These are phyloP conservation scores for Tuber melanosporum DNA, from an alignment of 495 filamentous ascomycete genomes.

Conservation along the genomic window DNA sequence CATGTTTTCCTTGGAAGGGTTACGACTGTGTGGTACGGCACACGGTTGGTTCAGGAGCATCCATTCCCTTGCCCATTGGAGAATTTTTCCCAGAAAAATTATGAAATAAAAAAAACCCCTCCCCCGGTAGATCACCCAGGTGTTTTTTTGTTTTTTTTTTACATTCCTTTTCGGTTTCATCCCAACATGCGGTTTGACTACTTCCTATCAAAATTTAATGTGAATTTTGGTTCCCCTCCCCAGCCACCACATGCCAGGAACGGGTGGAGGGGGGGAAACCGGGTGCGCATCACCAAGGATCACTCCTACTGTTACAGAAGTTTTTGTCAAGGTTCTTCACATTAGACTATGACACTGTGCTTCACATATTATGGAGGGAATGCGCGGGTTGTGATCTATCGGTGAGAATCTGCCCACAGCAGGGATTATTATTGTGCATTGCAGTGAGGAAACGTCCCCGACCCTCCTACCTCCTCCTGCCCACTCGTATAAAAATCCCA, in stretches of 20 bases:
- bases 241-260: neutral
- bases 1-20: too few relatives aligned
- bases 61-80: too few relatives aligned
- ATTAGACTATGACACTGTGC: neutral
- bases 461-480: neutral
- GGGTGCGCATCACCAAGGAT: neutral
- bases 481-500: neutral
- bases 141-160: too few relatives aligned
- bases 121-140: too few relatives aligned
- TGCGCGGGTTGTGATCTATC: neutral
- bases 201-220: too few relatives aligned
- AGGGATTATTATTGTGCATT: neutral
- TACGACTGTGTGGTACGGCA: too few relatives aligned
- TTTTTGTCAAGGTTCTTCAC: neutral
- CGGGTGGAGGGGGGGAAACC: too few relatives aligned
- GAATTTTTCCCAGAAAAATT: too few relatives aligned
- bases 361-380: neutral
- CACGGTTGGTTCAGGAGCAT: too few relatives aligned
- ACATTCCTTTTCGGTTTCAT: neutral
- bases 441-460: neutral
- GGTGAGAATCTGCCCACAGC: neutral
- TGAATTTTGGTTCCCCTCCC: too few relatives aligned
- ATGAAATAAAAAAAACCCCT: too few relatives aligned
- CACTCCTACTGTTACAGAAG: neutral
- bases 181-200: too few relatives aligned